A percentile compares a stretch with the other conserved stretches of the same genome.
phyloP scores from a whole-genome alignment of 1,284 basidiomycete species.

The Meripilus lineatus region DNA sequence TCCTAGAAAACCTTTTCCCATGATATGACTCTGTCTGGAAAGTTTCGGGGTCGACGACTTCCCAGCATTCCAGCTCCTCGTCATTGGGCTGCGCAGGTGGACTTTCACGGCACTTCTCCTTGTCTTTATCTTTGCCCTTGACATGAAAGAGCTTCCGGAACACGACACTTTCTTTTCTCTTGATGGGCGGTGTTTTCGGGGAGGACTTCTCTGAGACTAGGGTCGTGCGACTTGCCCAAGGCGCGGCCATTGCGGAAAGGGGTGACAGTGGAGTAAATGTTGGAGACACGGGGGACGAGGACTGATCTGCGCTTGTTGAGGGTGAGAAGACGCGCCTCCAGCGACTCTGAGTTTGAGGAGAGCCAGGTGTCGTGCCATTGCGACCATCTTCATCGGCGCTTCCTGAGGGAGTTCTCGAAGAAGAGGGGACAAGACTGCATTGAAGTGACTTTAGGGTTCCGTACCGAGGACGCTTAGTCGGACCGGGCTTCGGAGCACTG shows the following conservation, averaged over 20 bases:
- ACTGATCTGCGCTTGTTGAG: constrained; percentile 7
- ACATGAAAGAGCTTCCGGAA: constrained; percentile 25
- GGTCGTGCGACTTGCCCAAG: constrained; percentile 24
- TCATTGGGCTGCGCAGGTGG: constrained; percentile 10
- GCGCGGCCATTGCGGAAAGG: constrained; percentile 16
- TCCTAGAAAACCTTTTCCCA: constrained; percentile 1
- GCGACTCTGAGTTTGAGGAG: neutral
- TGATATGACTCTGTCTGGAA: neutral
- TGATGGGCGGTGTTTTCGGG: constrained; percentile 10
- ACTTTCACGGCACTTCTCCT: no score
- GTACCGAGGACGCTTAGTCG: neutral
- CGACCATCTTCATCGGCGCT: constrained; percentile 12
- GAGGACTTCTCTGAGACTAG: constrained; percentile 18
- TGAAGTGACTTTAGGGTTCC: neutral
- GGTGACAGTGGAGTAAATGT: constrained; percentile 16
- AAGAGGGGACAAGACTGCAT: neutral
- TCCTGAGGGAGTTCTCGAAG: neutral
- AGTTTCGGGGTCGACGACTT: constrained; percentile 16
- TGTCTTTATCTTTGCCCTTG: constrained; percentile 31
- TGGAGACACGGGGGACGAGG: constrained; percentile 19
- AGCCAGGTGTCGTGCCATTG: constrained; percentile 3
- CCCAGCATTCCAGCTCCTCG: constrained; percentile 22
- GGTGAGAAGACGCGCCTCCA: neutral
- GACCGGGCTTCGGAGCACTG: no score
- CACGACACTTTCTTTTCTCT: constrained; percentile 26